These are phyloP conservation scores for Lactifluus pinguis DNA, from an alignment of 768 basidiomycete species.

Conservation along the genomic window DNA sequence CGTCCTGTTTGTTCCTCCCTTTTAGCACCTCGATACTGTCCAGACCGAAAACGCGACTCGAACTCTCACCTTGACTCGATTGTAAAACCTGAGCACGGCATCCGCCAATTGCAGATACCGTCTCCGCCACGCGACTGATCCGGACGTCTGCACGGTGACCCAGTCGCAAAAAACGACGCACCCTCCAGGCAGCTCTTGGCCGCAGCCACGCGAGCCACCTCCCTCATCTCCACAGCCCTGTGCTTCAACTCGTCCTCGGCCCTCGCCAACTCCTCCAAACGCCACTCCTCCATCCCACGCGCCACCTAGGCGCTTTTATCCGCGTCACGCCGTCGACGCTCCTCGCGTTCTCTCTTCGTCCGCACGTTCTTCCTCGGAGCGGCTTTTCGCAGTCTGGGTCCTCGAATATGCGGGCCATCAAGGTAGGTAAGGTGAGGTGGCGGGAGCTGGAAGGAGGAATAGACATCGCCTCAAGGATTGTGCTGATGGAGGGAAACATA, in stretches of 20 bases:
- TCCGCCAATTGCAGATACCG: slow-evolving; percentile 16
- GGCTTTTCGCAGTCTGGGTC: slow-evolving; percentile 1
- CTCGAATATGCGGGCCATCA: not conserved
- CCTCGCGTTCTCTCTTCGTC: slow-evolving; percentile 3
- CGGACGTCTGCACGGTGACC: slow-evolving; percentile 13
- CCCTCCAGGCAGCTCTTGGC: not conserved
- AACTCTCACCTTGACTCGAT: slow-evolving; percentile 8
- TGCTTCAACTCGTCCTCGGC: slow-evolving; percentile 11
- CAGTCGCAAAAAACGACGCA: slow-evolving; percentile 11
- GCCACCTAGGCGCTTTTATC: slow-evolving; percentile 5
- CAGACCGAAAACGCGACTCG: no score
- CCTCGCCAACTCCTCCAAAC: slow-evolving; percentile 1
- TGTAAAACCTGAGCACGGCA: slow-evolving; percentile 6
- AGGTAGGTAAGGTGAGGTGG: not conserved
- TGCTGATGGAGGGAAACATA: slow-evolving; percentile 34
- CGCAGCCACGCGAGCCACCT: slow-evolving; percentile 6
- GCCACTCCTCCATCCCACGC: slow-evolving; percentile 7
- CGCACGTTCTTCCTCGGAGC: slow-evolving; percentile 4
- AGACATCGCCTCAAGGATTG: slow-evolving; percentile 11
- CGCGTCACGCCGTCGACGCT: slow-evolving; percentile 6
- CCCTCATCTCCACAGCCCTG: not conserved
- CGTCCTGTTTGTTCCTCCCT: not conserved
- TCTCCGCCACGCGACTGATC: slow-evolving; percentile 15
- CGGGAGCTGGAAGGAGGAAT: not conserved
- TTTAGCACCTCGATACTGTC: not conserved